Evolutionary conservation across 345 rosid genomes (phyloP), one percentile per base, ranked within the genome.

Genomic region (Anacardium occidentale): DNA sequence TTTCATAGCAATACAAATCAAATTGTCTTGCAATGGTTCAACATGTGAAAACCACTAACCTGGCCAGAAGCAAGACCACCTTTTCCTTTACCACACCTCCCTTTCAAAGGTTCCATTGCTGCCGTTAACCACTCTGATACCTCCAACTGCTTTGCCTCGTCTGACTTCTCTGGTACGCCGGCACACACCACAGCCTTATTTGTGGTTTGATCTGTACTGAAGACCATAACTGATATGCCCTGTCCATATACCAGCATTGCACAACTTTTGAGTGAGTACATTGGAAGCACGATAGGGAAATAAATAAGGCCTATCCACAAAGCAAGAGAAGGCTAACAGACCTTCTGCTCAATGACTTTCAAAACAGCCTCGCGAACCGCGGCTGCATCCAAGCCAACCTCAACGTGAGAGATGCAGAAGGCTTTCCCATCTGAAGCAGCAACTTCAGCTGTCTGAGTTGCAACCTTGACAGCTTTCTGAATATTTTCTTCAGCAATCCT

Each of bases 101-200:
- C 98, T 29, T 95, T 95, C 14, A 95, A 80, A 66, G 97, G 99
- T 50, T 80, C 88, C 70, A 95, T 62, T 1, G 98, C 98, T 68
- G 79, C 76, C 25, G 90, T 84, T 71, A 95, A 73, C 99, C 99
- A 95, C 56, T 92, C 97, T 3, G 98, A 86, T 37, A 91, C 94
- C 58, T 95, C 96, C 79, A 95, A 80, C 75, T 77, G 79, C 81
- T 88, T 84, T 77, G 74, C 80, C 67, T 79, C 70, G 44, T 83
- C 84, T 2, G 84, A 82, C 68, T 92, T 91, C 68, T 79, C 90
- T 0, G 93, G 97, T 56, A 92, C 94, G 18, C 97, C 98, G 0
- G 99, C 99, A 69, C 96, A 95, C 10, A 91, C 99, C 21, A 88
- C 85, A 12, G 88, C 97, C 86, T 95, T 95, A 74, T 95, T 92